Base-by-base conservation (phyloP, 2,329 filamentous ascomycete species). In the Magnaporthiopsis rhizophila region DNA sequence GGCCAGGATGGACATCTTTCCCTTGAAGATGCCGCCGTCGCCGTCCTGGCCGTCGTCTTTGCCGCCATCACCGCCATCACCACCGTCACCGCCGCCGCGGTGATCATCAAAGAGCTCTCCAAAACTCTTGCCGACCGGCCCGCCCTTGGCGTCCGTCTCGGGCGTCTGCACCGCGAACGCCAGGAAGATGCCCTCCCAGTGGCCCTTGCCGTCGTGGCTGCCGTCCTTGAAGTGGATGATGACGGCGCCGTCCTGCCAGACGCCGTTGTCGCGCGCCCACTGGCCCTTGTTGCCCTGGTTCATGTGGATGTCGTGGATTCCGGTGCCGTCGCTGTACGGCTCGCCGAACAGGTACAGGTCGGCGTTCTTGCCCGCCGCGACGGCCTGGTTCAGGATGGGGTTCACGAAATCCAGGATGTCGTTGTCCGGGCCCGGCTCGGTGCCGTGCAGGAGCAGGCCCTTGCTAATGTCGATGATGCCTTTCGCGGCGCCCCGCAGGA, bases 291-390 rank as follows among this genome's bases (percentile, higher is more conserved):
- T 76, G 57, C 75, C 75, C 67, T 77, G 76, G 61, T 77, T 77
- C 74, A 77, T 77, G 66, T 78, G 76, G 12, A 78, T 69, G 63
- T 78, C 75, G 66, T 77, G 73, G 50, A 77, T 75, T 1, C 75
- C 75, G 24, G 65, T 56, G n/a, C 60, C 63, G 61, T 71, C 68
- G 24, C 67, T 68, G 65, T 73, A 77, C 26, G 73, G 70, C n/a
- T 71, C 72, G 8, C 76, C 76, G 62, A 71, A 78, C 26, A 78
- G 68, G 66, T 76, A 78, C 58, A 76, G 70, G 13, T 71, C 73
- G 3, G 75, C 75, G 53, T 75, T 72, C 21, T 71, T 61, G 38
- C 38, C 38, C 38, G 38, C 38, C 45, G 69, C 65, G 62, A 78
- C 75, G 15, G 74, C 75, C 53, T 71, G 67, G 28, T 70, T 68